Evolutionary conservation across 768 basidiomycete species (phyloP).

Genomic region (Russula lepida): DNA sequence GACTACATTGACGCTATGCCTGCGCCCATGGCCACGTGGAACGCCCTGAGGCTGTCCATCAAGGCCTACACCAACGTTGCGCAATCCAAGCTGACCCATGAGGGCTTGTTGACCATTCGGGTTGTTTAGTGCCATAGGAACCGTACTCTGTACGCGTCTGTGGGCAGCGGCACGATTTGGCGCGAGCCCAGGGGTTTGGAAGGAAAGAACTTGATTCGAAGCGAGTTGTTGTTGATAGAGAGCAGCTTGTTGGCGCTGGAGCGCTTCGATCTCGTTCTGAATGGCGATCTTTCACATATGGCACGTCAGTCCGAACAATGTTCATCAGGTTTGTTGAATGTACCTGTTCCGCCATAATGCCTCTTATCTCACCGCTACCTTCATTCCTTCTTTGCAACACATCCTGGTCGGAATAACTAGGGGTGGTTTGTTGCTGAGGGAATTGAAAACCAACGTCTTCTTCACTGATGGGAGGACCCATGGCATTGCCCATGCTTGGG

Average conservation of each 20-base stretch:
- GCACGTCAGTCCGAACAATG: conserved; percentile 1
- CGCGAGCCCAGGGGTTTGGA: conserved; percentile 67
- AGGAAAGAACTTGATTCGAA: conserved; percentile 75
- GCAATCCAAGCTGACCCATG: conserved; percentile 68
- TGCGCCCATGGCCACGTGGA: conserved; percentile 77
- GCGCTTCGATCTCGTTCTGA: conserved; percentile 82
- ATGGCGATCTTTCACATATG: conserved; percentile 56
- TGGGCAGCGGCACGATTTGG: conserved; percentile 52
- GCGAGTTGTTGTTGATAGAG: conserved; percentile 87
- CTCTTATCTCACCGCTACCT: conserved; percentile 63
- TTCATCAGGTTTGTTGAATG: conserved; percentile 16
- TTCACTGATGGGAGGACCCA: conserved; percentile 71
- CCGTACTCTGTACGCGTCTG: conserved; percentile 80
- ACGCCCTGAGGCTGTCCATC: conserved; percentile 59
- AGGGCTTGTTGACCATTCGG: conserved; percentile 44
- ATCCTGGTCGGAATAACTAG: conserved; percentile 20
- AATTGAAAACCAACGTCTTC: conserved; percentile 80
- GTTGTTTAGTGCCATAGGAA: conserved; percentile 42
- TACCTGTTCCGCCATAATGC: conserved; percentile 95
- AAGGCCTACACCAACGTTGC: conserved; percentile 43
- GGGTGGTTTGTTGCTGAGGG: conserved; percentile 49
- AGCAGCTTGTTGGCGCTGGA: conserved; percentile 86
- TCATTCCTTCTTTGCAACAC: conserved; percentile 51
- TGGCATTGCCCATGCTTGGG: conserved; percentile 43
- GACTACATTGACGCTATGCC: conserved; percentile 88